Evolutionary conservation across 1,284 basidiomycete species (phyloP).

Genomic region (Thecaphora frezii): DNA sequence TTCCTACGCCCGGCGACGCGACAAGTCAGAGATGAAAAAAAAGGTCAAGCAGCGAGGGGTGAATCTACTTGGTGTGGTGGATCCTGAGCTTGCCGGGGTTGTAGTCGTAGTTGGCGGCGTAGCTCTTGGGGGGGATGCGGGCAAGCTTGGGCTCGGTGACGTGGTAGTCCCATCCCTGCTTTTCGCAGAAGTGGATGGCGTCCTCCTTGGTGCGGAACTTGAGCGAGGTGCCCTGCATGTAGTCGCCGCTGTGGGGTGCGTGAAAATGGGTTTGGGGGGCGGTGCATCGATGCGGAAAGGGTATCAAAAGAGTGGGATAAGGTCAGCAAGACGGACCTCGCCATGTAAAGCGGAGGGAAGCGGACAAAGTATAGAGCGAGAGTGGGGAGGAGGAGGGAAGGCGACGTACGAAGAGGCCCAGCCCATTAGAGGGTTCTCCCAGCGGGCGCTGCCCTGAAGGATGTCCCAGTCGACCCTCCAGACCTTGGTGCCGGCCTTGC

Average conservation of each 20-base stretch:
- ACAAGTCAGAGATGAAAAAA: not conserved
- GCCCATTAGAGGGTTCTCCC: constrained; percentile 99
- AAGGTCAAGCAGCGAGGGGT: not conserved
- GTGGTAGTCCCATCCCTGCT: constrained; percentile 59
- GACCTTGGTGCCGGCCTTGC: constrained; percentile 76
- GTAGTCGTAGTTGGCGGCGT: constrained; percentile 79
- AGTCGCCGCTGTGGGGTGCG: constrained; percentile 74
- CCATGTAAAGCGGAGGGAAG: too few relatives aligned
- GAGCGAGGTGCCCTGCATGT: constrained; percentile 89
- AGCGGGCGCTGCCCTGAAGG: constrained; percentile 81
- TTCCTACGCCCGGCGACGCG: too few relatives aligned
- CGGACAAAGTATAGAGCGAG: too few relatives aligned
- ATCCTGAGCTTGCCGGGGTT: constrained; percentile 79
- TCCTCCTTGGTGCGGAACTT: constrained; percentile 87
- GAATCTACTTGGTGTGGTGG: constrained; percentile 82
- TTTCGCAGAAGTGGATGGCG: constrained; percentile 79
- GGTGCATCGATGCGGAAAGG: too few relatives aligned
- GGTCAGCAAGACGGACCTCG: too few relatives aligned
- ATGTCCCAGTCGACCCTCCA: constrained; percentile 97
- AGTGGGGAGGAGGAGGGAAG: constrained; percentile 51
- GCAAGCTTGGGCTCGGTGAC: constrained; percentile 60
- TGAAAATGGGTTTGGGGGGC: too few relatives aligned
- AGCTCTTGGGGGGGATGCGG: constrained; percentile 71
- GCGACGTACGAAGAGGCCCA: constrained; percentile 67
- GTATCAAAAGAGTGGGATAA: too few relatives aligned